These are phyloP conservation scores for Geosmithia flava DNA, from an alignment of 2,329 filamentous ascomycete species.

Conservation along the genomic window DNA sequence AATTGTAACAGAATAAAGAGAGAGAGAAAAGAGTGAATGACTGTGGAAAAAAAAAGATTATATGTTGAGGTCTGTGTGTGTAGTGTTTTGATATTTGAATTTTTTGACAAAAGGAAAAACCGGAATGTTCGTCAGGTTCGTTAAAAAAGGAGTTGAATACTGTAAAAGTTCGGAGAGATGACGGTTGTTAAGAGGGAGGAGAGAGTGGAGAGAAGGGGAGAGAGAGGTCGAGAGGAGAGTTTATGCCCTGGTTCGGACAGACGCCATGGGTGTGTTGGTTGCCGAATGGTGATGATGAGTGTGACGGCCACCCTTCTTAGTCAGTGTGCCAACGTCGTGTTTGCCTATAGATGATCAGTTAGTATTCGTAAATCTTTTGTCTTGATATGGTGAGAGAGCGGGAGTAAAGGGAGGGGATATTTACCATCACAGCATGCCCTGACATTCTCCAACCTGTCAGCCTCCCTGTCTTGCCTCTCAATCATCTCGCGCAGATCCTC, in stretches of 20 bases:
- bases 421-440: constrained; percentile 94
- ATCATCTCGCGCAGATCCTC: constrained; percentile 75
- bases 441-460: constrained; percentile 83
- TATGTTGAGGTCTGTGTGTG: not conserved
- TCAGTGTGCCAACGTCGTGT: constrained; percentile 53
- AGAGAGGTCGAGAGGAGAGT: not conserved
- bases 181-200: too few relatives aligned
- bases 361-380: constrained; percentile 3
- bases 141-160: not conserved
- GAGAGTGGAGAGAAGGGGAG: too few relatives aligned
- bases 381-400: not conserved
- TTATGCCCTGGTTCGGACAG: constrained; percentile 1
- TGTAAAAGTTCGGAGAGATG: not conserved
- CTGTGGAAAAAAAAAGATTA: not conserved
- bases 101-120: not conserved
- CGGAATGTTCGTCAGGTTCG: constrained; percentile 1
- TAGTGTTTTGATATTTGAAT: not conserved
- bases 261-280: constrained; percentile 1
- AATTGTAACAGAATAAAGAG: not conserved
- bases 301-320: constrained; percentile 18
- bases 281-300: not conserved
- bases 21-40: not conserved
- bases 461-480: constrained; percentile 63
- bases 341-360: constrained; percentile 38
- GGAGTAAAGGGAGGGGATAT: constrained; percentile 13